Base-by-base conservation (phyloP, 495 filamentous ascomycete genomes). In the Friedmanniomyces endolithicus region DNA sequence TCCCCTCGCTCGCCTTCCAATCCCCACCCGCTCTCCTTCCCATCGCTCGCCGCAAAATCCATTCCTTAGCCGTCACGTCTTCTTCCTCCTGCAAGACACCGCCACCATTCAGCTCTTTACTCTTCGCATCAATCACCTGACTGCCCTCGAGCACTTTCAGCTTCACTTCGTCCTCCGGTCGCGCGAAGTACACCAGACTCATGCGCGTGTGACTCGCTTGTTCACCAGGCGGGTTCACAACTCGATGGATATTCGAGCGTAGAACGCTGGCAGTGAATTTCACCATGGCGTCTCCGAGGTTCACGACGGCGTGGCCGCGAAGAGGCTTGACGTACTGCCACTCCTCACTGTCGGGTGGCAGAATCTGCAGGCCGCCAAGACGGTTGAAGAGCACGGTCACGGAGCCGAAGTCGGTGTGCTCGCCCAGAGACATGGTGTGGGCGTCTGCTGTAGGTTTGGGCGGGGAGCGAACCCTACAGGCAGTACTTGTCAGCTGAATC, bases 251-350 rank as follows among this genome's bases (percentile, higher is more conserved):
- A 58, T 80, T 82, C 0, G 74, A 76, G 20, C 80, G 72, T 39
- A 84, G 62, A n/a, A 78, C 56, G 7, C 80, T 78, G 48, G 75
- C 75, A 8, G 78, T 79, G 60, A 84, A 84, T 40, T 77, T 80
- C 9, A 78, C 75, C 68, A 83, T 73, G 9, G 80, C 77, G 52
- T 86, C 83, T 0, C 81, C 82, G 0, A 86, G 71, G 51, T 86
- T 85, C 48, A 84, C 68, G 31, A 86, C 77, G 9, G 73, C 74
- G 48, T 78, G 75, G 0, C 79, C 77, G 3, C 69, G 71, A 14
- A 81, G 59, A 0, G 83, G 81, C 29, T 71, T 67, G 14, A 86
- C 79, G 63, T 78, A 84, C 1, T 69, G 58, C 81, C 81, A 85
- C 20, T 57, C 45, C 6, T 23, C 48, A 12, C 33, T 24, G 11